Base-by-base conservation (phyloP, 768 basidiomycete genomes). In the Lentinula detonsa region DNA sequence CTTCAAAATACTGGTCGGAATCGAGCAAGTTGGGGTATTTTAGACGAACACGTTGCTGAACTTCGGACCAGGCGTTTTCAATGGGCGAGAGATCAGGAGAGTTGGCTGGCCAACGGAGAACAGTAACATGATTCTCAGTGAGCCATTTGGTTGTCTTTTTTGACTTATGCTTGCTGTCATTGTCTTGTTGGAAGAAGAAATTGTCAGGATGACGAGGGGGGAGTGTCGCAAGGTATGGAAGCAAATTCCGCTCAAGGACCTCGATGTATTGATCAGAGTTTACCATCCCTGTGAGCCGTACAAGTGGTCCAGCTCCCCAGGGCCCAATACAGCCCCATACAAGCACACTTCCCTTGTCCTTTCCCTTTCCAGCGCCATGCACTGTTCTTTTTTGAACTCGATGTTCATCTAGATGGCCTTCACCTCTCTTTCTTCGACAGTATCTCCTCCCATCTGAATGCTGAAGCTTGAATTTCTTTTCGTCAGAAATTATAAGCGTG, bases 101-200 rank as follows among this genome's bases (percentile, higher is more conserved):
- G 21, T 42, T 21, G 1, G 74, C 57, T 9, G 70, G 69, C 74
- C 74, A 78, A 1, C 31, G n/a, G 7, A 78, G 61, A 6, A 66
- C 45, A 40, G 67, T 34, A 21, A 76, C 33, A 34, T 69, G 35
- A 18, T 75, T 61, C 13, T 71, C 53, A 10, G 43, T 8, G 50
- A 77, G 73, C 71, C 73, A 77, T 1, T 45, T 57, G 16, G 60
- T 28, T 5, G 64, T 68, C 10, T 69, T 21, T 43, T 66, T 64
- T 13, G 67, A 63, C 1, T 65, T 75, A 65, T 77, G 75, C 65
- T 76, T 77, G 10, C 68, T 74, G 65, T 76, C 65, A 51, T 74
- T 74, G 61, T 78, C 74, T 18, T 78, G 75, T 56, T 73, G 70
- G 57, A 74, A 76, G 55, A 51, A 10, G 18, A 18, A 28, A 15